Conservation (phyloP, 805 yeast genomes). For the Ogataea wickerhamii region DNA sequence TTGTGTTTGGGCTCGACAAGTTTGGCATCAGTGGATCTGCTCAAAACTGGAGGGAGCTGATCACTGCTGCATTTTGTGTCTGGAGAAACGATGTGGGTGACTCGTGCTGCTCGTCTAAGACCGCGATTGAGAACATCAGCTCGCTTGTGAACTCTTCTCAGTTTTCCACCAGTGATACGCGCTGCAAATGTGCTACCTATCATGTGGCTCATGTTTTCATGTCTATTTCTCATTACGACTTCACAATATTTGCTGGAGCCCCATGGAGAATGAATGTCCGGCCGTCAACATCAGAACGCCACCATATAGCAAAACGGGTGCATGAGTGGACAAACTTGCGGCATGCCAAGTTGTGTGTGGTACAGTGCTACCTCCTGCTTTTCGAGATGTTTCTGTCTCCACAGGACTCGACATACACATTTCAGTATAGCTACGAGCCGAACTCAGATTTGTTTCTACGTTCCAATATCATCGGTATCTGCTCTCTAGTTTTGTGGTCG, state of each 20-base stretch:
- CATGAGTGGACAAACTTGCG: slow-evolving; percentile 47
- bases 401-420: slow-evolving; percentile 41
- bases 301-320: slow-evolving; percentile 46
- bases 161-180: slow-evolving; percentile 37
- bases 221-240: slow-evolving; percentile 72
- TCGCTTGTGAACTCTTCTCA: slow-evolving; percentile 29
- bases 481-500: slow-evolving; percentile 48
- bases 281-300: slow-evolving; percentile 49
- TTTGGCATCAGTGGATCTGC: slow-evolving; percentile 27
- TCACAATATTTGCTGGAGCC: slow-evolving; percentile 76
- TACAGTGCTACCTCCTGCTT: slow-evolving; percentile 59
- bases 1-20: slow-evolving; percentile 43
- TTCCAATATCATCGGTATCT: slow-evolving; percentile 40
- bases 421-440: slow-evolving; percentile 45
- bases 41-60: slow-evolving; percentile 64
- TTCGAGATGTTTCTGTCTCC: slow-evolving; percentile 60
- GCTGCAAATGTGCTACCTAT: slow-evolving; percentile 64
- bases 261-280: slow-evolving; percentile 74
- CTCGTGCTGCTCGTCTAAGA: slow-evolving; percentile 33
- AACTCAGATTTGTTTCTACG: slow-evolving; percentile 49
- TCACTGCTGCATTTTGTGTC: slow-evolving; percentile 66
- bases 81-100: slow-evolving; percentile 53
- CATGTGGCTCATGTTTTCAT: slow-evolving; percentile 72
- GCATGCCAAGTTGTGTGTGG: slow-evolving; percentile 49
- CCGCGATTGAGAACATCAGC: slow-evolving; percentile 30